Evolutionary conservation across 331 rosid species (phyloP).

Genomic region (Erythrophleum ivorense): DNA sequence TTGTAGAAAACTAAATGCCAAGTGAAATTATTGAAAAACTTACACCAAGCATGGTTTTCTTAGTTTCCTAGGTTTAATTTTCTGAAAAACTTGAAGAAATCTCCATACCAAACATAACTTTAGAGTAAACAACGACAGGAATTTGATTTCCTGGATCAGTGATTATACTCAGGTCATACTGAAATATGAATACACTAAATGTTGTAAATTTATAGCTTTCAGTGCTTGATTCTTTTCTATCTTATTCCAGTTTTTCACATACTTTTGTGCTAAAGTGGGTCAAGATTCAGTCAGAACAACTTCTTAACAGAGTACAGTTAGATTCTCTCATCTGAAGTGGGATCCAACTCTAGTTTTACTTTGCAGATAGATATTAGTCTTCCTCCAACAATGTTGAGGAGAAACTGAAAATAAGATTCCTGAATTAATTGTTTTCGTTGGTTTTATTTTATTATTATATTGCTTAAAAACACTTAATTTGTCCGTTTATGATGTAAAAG

Average conservation of each 20-base stretch:
- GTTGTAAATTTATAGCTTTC: background rate
- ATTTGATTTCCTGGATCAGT: background rate
- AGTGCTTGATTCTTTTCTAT: background rate
- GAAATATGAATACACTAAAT: background rate
- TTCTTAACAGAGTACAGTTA: background rate
- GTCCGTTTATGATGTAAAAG: background rate
- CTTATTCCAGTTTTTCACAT: background rate
- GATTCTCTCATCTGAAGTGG: background rate
- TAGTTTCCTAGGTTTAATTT: too few species aligned
- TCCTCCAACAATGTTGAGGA: too few species aligned
- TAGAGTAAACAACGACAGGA: background rate
- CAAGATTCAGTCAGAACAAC: background rate
- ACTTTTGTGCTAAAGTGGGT: background rate
- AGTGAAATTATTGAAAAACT: too few species aligned
- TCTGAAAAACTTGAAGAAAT: too few species aligned
- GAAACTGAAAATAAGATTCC: too few species aligned
- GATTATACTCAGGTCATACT: background rate
- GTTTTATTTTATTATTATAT: background rate
- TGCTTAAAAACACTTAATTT: conserved; percentile 1
- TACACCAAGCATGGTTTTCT: too few species aligned
- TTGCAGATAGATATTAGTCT: too few species aligned
- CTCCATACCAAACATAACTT: background rate
- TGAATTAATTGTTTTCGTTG: too few species aligned
- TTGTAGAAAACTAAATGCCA: too few species aligned
- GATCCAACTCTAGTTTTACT: background rate